A percentile compares a stretch with the other conserved stretches of the same genome.
Conservation (phyloP, 306 rosid species). For the Trifolium pratense region DNA sequence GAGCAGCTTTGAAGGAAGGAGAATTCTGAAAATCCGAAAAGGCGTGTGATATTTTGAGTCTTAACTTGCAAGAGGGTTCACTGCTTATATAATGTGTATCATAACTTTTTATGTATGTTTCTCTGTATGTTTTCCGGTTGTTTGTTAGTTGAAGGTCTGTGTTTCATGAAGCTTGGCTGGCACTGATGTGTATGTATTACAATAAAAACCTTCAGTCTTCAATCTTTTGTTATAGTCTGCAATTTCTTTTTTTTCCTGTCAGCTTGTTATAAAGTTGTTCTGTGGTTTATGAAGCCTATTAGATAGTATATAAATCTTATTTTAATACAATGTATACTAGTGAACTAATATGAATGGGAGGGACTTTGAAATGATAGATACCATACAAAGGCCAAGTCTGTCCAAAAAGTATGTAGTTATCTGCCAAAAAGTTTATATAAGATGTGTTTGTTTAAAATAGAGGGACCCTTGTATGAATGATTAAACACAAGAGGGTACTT, state of each 20-base stretch:
- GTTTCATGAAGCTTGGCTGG: not conserved
- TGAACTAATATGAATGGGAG: no score
- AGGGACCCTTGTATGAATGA: no score
- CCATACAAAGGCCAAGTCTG: no score
- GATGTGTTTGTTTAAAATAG: no score
- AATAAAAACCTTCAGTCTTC: constrained; percentile 6
- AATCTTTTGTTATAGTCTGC: not conserved
- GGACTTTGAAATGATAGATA: no score
- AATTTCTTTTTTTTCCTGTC: not conserved
- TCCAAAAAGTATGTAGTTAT: no score
- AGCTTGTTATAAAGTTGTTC: not conserved
- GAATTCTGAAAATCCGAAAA: constrained; percentile 30
- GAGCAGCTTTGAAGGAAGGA: constrained; percentile 40
- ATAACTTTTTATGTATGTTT: not conserved
- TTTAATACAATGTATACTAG: constrained; percentile 2
- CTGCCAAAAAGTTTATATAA: no score
- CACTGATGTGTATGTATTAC: constrained; percentile 6
- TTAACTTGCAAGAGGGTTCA: not conserved
- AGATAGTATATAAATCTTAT: not conserved
- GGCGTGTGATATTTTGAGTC: constrained; percentile 32
- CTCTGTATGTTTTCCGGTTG: not conserved
- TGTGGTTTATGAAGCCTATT: not conserved
- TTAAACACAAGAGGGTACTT: no score
- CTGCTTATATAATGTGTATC: constrained; percentile 3
- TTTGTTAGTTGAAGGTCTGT: constrained; percentile 11